These are phyloP conservation scores for Alternaria gaisen DNA, from an alignment of 2,329 filamentous ascomycete species.

Conservation along the genomic window DNA sequence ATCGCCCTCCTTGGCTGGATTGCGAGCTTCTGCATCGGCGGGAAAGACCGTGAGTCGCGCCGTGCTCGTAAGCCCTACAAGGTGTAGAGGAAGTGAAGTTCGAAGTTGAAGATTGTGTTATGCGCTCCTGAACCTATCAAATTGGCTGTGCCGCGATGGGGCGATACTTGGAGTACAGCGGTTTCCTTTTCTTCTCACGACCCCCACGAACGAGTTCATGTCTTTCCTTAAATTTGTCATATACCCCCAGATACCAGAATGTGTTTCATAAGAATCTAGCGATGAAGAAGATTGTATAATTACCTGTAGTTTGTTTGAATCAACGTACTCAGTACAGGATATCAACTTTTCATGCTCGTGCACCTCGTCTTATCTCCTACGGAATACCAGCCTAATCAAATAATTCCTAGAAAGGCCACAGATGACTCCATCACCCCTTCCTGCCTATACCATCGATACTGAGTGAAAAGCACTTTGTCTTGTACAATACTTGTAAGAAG, in stretches of 20 bases:
- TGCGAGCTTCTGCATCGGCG: conserved; percentile 41
- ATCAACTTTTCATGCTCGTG: background rate
- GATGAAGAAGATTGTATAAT: conserved; percentile 1
- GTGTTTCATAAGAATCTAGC: background rate
- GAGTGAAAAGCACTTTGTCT: background rate
- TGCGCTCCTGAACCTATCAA: background rate
- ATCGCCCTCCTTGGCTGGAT: conserved; percentile 43
- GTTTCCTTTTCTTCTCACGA: background rate
- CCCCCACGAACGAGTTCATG: background rate
- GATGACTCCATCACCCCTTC: background rate
- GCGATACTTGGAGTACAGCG: background rate
- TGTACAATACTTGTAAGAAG: background rate
- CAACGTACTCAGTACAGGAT: background rate
- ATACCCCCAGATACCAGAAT: conserved; percentile 10
- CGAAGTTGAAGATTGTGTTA: background rate
- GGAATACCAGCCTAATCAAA: background rate
- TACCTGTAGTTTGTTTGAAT: background rate
- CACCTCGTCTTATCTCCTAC: background rate
- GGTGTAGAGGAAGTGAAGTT: background rate
- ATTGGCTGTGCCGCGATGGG: background rate
- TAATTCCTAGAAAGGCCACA: background rate
- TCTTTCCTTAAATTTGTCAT: conserved; percentile 6
- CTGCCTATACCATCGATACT: background rate
- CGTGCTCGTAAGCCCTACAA: conserved; percentile 4
- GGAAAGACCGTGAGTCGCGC: background rate